Base-by-base conservation (phyloP, 345 rosid genomes). In the Boechera stricta region DNA sequence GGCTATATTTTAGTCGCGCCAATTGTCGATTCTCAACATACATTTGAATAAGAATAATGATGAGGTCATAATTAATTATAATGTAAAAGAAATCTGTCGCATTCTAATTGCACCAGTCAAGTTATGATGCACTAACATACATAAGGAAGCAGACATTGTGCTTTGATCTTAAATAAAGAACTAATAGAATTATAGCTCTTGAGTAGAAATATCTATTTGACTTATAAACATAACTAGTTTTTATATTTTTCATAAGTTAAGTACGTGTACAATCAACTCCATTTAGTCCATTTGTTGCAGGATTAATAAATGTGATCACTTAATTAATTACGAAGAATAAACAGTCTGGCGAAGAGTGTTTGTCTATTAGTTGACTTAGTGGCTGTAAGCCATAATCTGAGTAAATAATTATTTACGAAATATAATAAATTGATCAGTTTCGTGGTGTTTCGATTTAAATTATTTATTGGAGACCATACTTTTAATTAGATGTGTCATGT, bases 361-460 rank as follows among this genome's bases (percentile, higher is more conserved):
- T 72, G 21, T 72, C 65, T 72, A 58, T 72, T 78, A 59, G 72
- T 78, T 78, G 81, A 78, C 81, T 62, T 48, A 29, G 38, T 62
- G 75, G 60, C 66, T 70, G 76, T 48, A 55, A 47, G 5, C 71
- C 61, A 47, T 47, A 70, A 76, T 52, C 41, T 10, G 6, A 39
- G 11, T 36, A 48, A 18, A 36, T 6, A 35, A 39, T 18, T 33
- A 21, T 10, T 45, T 66, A 66, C 24, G 42, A 74, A n/a, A 56
- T 35, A 9, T 4, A 2, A 4, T 39, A 10, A 32, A 41, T n/a
- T 52, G 44, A 10, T 10, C 15, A 65, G 65, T 45, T 42, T 24
- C 3, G 3, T 64, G 64, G 47, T 45, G 12, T 28, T 74, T 56
- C 63, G 63, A 53, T 53, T 53, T 10, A 39, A 39, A 39, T 55